Evolutionary conservation across 140 eudicot species (phyloP).

Genomic region (Cichorium intybus): DNA sequence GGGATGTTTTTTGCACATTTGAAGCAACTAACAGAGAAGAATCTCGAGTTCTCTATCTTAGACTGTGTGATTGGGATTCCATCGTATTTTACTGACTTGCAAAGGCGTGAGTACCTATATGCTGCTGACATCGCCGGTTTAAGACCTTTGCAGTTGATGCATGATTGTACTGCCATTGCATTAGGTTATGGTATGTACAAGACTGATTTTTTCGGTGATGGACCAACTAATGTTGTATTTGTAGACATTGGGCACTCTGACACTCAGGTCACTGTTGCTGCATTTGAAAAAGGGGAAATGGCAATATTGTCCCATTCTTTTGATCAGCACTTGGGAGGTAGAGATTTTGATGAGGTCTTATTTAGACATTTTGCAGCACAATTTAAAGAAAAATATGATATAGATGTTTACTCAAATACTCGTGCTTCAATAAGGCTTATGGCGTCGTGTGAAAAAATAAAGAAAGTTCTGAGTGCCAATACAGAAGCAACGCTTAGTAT

Average conservation of each 20-base stretch:
- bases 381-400: constrained; percentile 48
- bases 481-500: constrained; percentile 79
- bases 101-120: constrained; percentile 68
- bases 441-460: constrained; percentile 73
- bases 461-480: constrained; percentile 85
- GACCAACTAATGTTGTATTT: constrained; percentile 55
- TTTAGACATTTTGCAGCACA: constrained; percentile 55
- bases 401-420: constrained; percentile 52
- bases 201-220: constrained; percentile 41
- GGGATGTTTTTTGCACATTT: constrained; percentile 78
- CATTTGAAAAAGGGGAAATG: constrained; percentile 61
- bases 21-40: constrained; percentile 63
- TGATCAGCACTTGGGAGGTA: constrained; percentile 73
- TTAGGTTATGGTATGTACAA: constrained; percentile 85
- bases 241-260: constrained; percentile 86
- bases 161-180: constrained; percentile 81
- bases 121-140: constrained; percentile 79
- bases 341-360: constrained; percentile 84
- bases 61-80: constrained; percentile 91
- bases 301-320: constrained; percentile 64
- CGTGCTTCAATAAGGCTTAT: constrained; percentile 75
- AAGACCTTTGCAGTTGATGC: constrained; percentile 63
- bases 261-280: constrained; percentile 75
- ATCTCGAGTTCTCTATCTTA: constrained; percentile 36
- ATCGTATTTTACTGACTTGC: constrained; percentile 65